A percentile compares a stretch with the other conserved stretches of the same genome.
Conservation (phyloP, 208 protist species). For the Wallacemonas sp. region DNA sequence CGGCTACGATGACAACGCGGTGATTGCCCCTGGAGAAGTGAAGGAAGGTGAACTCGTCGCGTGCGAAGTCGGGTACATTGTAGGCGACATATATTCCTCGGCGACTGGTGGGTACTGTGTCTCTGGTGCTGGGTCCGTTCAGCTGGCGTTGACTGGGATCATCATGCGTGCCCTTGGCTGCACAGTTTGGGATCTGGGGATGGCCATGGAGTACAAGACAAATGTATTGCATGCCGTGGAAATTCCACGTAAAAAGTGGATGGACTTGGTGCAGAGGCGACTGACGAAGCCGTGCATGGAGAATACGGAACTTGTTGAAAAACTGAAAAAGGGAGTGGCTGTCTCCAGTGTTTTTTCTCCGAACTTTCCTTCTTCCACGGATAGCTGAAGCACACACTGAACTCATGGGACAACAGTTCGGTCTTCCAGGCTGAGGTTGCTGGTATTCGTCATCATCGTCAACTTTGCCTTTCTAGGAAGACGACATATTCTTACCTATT, state of each 20-base stretch:
- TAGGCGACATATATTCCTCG: conserved; percentile 88
- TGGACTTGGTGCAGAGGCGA: conserved; percentile 32
- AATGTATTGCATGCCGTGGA: conserved; percentile 31
- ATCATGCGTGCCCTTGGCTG: conserved; percentile 57
- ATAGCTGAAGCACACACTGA: no score
- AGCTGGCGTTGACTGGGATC: conserved; percentile 57
- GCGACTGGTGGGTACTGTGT: conserved; percentile 74
- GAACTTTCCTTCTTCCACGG: no score
- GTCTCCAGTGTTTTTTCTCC: conserved; percentile 19
- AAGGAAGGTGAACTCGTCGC: conserved; percentile 75
- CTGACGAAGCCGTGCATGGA: conserved; percentile 16
- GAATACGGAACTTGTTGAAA: conserved; percentile 20
- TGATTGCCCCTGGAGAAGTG: neutral
- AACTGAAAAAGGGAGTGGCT: conserved; percentile 19
- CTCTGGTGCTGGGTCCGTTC: conserved; percentile 69
- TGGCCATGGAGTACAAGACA: conserved; percentile 82
- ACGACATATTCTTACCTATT: no score
- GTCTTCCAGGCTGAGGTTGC: no score
- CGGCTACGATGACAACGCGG: conserved; percentile 23
- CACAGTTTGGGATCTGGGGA: conserved; percentile 88
- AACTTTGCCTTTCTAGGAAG: no score
- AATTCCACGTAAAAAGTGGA: conserved; percentile 49
- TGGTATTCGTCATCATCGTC: no score
- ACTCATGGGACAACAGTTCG: no score
- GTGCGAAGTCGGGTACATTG: conserved; percentile 73